Evolutionary conservation across 2,329 filamentous ascomycete species (phyloP), one percentile per base, ranked within the genome.

Genomic region (Eutypella sp.): DNA sequence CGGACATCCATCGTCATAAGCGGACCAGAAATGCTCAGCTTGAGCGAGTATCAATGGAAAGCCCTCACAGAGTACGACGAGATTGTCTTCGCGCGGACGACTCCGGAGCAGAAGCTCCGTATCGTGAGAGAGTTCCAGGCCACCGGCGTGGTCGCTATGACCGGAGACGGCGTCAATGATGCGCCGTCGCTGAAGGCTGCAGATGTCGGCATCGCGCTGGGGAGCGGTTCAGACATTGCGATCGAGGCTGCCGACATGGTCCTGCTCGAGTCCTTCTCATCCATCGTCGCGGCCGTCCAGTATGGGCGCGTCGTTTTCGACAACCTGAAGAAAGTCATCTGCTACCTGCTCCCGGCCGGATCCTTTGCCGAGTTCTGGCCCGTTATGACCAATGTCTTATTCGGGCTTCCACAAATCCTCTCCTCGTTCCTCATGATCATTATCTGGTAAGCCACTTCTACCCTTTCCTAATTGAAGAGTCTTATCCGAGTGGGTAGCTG

Each of bases 131-230:
- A 87, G 60, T 83, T 89, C 49, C 85, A 88, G 58, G 65, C 72
- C 1, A 71, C 78, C 8, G 72, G 77, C 59, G 85, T 87, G 2
- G 81, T 95, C 1, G 89, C 83, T 33, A 93, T 95, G 80, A 87
- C 91, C 2, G 89, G 89, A 31, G 89, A 95, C 55, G 89, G 89
- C 16, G 88, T 92, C 54, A 95, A 95, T 57, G 89, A 95, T 59
- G 85, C 88, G 0, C 88, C 89, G 0, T 89, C 89, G 2, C 77
- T 95, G 4, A 82, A 85, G 2, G 82, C 83, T 1, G 87, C 89
- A 15, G 89, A 95, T 55, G 81, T 95, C 1, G 87, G 87, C 46
- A 92, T 95, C 49, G 86, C 88, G 1, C 82, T 95, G 55, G 87
- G 86, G 2, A 85, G 82, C 1, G 89, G 89, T 4, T 89, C 85